Evolutionary conservation across 2,329 filamentous ascomycete species (phyloP), one percentile per base, ranked within the genome.

Genomic region (Fusarium equiseti): DNA sequence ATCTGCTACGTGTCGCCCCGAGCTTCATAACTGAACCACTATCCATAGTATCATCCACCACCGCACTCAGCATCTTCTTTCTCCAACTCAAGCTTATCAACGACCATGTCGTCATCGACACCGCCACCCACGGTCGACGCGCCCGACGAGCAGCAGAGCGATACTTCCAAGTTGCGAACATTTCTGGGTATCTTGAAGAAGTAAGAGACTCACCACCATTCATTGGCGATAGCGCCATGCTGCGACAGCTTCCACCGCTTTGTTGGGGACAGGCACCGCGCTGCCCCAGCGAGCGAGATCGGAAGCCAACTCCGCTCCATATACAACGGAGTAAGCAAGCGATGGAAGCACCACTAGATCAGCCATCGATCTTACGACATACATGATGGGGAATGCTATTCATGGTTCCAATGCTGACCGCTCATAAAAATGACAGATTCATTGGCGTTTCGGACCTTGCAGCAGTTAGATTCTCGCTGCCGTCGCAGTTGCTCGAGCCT

Each of bases 361-460:
- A 54, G 46, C 40, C 31, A 49, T 51, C 29, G 44, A 32, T 54
- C 49, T 56, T 50, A 56, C 57, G 55, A 57, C 60, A 31, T 32
- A 52, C 43, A 61, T 42, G 42, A 57, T 49, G 31, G 35, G 46
- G 46, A 63, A 59, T 53, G 22, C 11, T 45, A 45, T 63, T 27
- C 18, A 26, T 50, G 43, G 43, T 53, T 51, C 31, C 45, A 56
- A 48, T 70, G 61, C 77, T 82, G 70, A 82, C 73, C 66, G 59
- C 60, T 49, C 61, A 44, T 52, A 59, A 60, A 66, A 63, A 66
- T 26, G 15, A 59, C 81, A 97, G 95, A 80, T 98, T 98, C 82
- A 94, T 98, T 76, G 96, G 96, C 74, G 96, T 99, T 61, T 87
- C 95, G 73, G 96, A 99, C 82, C 96, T 99, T 77, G 96, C 96